Evolutionary conservation across 1,284 basidiomycete genomes (phyloP).

Genomic region (Cerrena zonata): DNA sequence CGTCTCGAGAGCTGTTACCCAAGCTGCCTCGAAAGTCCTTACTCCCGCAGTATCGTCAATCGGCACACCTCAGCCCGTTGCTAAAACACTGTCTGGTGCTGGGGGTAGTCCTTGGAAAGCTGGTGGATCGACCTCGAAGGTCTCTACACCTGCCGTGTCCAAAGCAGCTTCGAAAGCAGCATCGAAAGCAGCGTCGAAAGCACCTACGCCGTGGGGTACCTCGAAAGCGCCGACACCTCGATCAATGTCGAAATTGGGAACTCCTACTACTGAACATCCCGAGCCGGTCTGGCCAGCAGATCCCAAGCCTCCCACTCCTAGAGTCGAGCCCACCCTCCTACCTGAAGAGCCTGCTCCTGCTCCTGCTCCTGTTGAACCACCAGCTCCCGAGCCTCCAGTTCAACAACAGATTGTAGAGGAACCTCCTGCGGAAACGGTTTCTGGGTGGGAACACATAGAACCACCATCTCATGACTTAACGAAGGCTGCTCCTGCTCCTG

Average conservation of each 20-base stretch:
- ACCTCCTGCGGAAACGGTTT: background rate
- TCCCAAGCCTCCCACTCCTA: conserved; percentile 7
- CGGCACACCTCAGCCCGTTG: background rate
- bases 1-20: conserved; percentile 18
- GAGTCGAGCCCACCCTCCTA: background rate
- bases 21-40: background rate
- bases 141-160: conserved; percentile 13
- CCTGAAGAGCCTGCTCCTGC: background rate
- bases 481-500: background rate
- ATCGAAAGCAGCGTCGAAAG: conserved; percentile 5
- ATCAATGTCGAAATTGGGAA: conserved; percentile 18
- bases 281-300: background rate
- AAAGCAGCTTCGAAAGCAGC: conserved; percentile 18
- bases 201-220: conserved; percentile 2
- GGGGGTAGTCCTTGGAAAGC: background rate
- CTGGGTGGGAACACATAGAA: too few relatives aligned
- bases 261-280: conserved; percentile 1
- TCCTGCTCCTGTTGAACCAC: background rate
- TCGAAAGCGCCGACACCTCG: conserved; percentile 6
- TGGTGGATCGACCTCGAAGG: conserved; percentile 13
- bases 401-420: background rate
- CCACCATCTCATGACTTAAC: background rate
- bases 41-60: background rate
- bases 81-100: conserved; percentile 12
- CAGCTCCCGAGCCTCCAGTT: background rate